phyloP scores from a whole-genome alignment of 31 red algal genomes.

The Asparagopsis taxiformis region DNA sequence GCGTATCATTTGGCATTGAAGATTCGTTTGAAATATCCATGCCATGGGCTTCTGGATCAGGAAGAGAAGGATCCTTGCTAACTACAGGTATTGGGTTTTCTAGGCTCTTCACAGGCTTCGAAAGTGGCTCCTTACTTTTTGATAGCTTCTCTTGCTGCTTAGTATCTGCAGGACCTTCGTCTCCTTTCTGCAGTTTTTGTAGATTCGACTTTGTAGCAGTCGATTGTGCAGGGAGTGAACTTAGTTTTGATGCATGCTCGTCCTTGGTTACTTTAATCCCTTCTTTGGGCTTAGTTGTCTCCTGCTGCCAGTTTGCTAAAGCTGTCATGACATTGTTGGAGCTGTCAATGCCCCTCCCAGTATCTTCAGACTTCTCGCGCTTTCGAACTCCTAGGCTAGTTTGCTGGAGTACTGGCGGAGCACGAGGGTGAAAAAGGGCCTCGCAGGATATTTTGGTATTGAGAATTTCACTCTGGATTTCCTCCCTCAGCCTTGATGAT shows the following conservation, averaged over 20 bases:
- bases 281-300: neutral
- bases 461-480: neutral
- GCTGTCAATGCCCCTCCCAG: too few species aligned
- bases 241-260: neutral
- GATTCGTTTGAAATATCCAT: too few species aligned
- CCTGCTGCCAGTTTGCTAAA: neutral
- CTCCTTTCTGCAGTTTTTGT: too few species aligned
- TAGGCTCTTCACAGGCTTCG: too few species aligned
- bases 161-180: too few species aligned
- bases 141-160: too few species aligned
- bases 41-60: too few species aligned
- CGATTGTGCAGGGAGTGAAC: neutral
- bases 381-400: neutral
- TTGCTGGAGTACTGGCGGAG: neutral
- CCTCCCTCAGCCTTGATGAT: neutral
- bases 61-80: too few species aligned
- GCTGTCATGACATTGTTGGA: neutral
- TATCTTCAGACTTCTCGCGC: too few species aligned
- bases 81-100: too few species aligned
- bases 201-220: too few species aligned
- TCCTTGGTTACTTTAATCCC: neutral
- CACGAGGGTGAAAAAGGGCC: conserved; percentile 15
- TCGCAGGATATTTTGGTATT: neutral
- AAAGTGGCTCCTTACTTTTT: too few species aligned
- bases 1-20: neutral